Percentiles rank a stretch among this genome's conserved stretches.
These are phyloP conservation scores for Porphyrellus sp. DNA, from an alignment of 1,284 basidiomycete species.

Conservation along the genomic window DNA sequence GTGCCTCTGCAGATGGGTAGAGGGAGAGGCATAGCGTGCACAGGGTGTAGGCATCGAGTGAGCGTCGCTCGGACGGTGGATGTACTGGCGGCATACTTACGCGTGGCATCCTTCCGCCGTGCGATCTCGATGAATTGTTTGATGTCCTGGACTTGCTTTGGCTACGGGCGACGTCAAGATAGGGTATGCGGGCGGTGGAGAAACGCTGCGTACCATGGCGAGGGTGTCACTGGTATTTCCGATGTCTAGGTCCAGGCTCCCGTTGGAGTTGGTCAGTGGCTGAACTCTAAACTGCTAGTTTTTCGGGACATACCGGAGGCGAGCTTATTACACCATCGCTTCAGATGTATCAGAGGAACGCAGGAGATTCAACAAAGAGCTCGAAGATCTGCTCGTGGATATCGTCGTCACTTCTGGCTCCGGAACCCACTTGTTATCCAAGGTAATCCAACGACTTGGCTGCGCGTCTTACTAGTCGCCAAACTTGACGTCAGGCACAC, in stretches of 20 bases:
- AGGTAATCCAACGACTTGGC: no score
- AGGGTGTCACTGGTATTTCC: constrained; percentile 7
- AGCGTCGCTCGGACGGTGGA: constrained; percentile 15
- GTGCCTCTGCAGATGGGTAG: constrained; percentile 60
- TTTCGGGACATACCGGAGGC: constrained; percentile 19
- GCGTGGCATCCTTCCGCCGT: constrained; percentile 82
- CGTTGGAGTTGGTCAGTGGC: constrained; percentile 23
- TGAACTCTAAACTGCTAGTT: constrained; percentile 35
- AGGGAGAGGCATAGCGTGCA: no score
- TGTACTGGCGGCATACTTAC: constrained; percentile 39
- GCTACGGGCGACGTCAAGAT: constrained; percentile 49
- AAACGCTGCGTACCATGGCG: constrained; percentile 25
- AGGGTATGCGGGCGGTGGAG: background rate
- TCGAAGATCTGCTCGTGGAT: no score
- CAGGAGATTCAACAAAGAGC: no score
- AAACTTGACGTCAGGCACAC: no score
- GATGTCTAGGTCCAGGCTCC: background rate
- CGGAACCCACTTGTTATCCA: no score
- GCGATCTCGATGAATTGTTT: constrained; percentile 99
- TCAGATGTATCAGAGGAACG: no score
- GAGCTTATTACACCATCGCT: no score
- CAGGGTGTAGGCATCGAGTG: no score
- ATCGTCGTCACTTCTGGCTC: no score
- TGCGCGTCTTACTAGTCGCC: no score
- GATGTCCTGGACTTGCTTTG: constrained; percentile 97